Percentiles rank a stretch among this genome's conserved stretches.
Conservation (phyloP, 257 asterid species). For the Scutellaria galericulata region DNA sequence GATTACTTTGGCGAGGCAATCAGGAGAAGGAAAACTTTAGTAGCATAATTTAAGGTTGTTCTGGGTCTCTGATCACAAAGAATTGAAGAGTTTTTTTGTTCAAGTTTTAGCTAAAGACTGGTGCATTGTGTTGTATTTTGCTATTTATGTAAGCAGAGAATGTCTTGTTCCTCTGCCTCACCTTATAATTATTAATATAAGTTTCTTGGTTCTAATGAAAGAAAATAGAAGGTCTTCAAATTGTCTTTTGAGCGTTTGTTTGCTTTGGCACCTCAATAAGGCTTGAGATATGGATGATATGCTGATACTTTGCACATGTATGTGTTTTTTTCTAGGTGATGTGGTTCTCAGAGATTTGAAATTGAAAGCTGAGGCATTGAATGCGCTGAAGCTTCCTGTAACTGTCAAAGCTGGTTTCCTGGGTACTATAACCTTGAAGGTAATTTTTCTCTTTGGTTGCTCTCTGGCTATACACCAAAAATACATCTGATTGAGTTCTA, state of each 20-base stretch:
- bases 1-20: slow-evolving; percentile 1
- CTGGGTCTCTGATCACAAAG: not conserved
- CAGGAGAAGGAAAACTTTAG: slow-evolving; percentile 3
- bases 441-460: slow-evolving; percentile 36
- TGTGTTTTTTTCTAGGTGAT: slow-evolving; percentile 65
- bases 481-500: slow-evolving; percentile 24
- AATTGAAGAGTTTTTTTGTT: no score
- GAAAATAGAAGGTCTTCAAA: not conserved
- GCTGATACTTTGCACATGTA: slow-evolving; percentile 30
- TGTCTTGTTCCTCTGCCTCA: no score
- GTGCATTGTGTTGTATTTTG: no score
- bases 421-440: slow-evolving; percentile 96
- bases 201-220: not conserved
- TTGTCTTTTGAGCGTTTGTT: slow-evolving; percentile 1
- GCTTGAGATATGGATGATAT: slow-evolving; percentile 26
- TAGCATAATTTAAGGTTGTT: not conserved
- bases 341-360: slow-evolving; percentile 96
- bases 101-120: no score
- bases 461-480: slow-evolving; percentile 12
- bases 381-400: slow-evolving; percentile 92
- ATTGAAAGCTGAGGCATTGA: slow-evolving; percentile 92
- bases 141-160: no score
- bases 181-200: no score
- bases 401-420: slow-evolving; percentile 96
- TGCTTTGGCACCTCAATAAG: slow-evolving; percentile 20